A percentile compares a stretch with the other conserved stretches of the same genome.
Conservation (phyloP, 192 early-diverging fungal species). For the Blastocladiella britannica region DNA sequence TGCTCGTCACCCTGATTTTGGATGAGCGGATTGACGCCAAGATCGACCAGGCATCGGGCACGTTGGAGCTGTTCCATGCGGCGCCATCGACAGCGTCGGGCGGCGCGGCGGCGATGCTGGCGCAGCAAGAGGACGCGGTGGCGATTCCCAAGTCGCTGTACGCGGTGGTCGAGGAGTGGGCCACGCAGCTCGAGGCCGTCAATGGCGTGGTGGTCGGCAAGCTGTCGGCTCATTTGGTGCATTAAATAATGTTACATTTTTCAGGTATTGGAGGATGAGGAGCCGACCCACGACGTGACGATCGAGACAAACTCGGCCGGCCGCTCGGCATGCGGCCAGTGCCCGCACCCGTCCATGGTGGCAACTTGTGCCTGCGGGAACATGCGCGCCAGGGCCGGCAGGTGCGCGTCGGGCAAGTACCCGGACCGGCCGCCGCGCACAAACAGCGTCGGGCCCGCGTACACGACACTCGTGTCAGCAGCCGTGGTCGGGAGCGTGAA, state of each 20-base stretch:
- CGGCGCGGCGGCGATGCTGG: no score
- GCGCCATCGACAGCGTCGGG: no score
- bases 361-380: constrained; percentile 52
- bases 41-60: constrained; percentile 94
- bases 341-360: constrained; percentile 61
- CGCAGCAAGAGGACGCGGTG: no score
- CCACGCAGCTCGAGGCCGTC: no score
- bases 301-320: constrained; percentile 38
- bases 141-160: no score
- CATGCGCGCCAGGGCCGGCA: constrained; percentile 31
- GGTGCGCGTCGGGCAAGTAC: constrained; percentile 36
- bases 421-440: constrained; percentile 48
- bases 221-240: no score
- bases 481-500: constrained; percentile 31
- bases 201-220: no score
- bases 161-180: no score
- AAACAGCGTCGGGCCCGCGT: constrained; percentile 50
- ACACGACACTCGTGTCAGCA: constrained; percentile 14
- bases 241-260: no score
- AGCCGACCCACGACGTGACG: constrained; percentile 26
- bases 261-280: no score
- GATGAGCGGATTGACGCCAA: constrained; percentile 63
- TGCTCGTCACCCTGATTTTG: constrained; percentile 69
- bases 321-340: constrained; percentile 73
- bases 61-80: no score